phyloP scores from a whole-genome alignment of 345 rosid species.

The Camelina sativa region DNA sequence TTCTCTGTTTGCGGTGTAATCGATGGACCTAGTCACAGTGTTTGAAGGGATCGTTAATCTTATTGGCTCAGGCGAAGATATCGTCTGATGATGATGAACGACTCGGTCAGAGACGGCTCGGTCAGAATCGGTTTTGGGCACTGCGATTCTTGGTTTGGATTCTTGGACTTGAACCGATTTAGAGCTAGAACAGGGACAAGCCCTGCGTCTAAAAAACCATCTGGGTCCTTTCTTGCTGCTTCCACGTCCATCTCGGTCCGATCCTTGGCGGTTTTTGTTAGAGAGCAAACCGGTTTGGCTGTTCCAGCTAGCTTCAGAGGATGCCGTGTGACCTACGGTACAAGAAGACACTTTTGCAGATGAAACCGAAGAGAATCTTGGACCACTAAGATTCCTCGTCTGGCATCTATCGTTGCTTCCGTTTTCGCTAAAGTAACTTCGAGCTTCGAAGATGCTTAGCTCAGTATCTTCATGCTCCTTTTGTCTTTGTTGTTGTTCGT shows the following conservation, averaged over 20 bases:
- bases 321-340: constrained; percentile 61
- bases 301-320: constrained; percentile 94
- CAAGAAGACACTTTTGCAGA: constrained; percentile 59
- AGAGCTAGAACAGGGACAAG: constrained; percentile 71
- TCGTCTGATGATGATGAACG: constrained; percentile 32
- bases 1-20: constrained; percentile 15
- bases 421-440: constrained; percentile 63
- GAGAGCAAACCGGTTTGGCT: constrained; percentile 76
- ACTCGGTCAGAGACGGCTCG: constrained; percentile 15
- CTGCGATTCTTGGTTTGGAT: constrained; percentile 33
- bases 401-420: constrained; percentile 48
- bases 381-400: constrained; percentile 35
- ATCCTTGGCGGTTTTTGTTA: constrained; percentile 32
- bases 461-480: constrained; percentile 57
- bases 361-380: constrained; percentile 67
- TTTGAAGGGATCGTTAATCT: constrained; percentile 40
- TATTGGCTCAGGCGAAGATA: constrained; percentile 39
- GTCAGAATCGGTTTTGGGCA: constrained; percentile 41
- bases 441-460: constrained; percentile 75
- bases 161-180: constrained; percentile 81
- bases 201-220: constrained; percentile 60
- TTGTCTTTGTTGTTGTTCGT: constrained; percentile 6
- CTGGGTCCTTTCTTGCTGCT: constrained; percentile 61
- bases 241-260: constrained; percentile 28
- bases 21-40: constrained; percentile 23